Conservation (phyloP, 73 alveolate genomes). For the Paramecium primaurelia region DNA sequence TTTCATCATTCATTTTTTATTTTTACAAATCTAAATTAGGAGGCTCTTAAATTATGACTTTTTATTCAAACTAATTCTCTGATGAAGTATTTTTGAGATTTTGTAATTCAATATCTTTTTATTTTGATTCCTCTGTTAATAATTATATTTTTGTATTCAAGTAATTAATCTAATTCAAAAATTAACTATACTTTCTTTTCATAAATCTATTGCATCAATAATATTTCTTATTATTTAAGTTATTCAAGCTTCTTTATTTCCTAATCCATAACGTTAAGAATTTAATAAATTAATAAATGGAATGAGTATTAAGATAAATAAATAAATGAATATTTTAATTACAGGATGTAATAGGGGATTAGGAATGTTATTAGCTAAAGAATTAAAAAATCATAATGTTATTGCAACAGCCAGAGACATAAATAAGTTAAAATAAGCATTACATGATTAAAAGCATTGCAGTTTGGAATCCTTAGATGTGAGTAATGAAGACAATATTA, state of each 20-base stretch:
- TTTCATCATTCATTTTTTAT: neutral
- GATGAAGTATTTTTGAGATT: neutral
- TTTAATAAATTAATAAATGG: neutral
- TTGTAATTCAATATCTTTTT: neutral
- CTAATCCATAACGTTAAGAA: neutral
- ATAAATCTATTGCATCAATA: neutral
- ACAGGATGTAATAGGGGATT: neutral
- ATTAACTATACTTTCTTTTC: neutral
- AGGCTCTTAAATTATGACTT: neutral
- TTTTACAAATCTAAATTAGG: neutral
- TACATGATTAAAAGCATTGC: neutral
- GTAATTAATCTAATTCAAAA: neutral
- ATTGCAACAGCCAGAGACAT: neutral
- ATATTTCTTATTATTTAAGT: neutral
- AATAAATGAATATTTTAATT: neutral
- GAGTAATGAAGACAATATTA: neutral
- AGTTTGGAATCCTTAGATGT: neutral
- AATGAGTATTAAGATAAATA: neutral
- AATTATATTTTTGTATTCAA: neutral
- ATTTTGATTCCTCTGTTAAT: neutral
- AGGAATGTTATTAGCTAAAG: neutral
- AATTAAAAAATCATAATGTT: neutral
- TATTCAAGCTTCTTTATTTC: neutral
- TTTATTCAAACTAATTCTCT: neutral
- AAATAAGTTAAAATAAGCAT: neutral